Conservation (phyloP, 768 basidiomycete genomes). For the Vararia minispora region DNA sequence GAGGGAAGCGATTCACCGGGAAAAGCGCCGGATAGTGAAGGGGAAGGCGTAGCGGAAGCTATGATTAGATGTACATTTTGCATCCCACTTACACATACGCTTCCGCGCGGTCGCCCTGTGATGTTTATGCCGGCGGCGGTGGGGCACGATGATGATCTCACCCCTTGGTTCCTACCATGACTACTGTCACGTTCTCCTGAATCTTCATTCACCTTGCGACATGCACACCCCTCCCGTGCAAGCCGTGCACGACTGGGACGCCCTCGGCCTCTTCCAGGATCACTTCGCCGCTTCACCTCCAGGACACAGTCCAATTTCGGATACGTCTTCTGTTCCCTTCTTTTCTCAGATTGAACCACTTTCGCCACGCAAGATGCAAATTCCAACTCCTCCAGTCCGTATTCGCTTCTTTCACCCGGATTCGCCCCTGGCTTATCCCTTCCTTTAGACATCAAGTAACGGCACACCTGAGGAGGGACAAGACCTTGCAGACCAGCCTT, state of each 20-base stretch:
- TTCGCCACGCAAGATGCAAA: slow-evolving; percentile 23
- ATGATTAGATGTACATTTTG: slow-evolving; percentile 10
- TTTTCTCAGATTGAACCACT: neutral
- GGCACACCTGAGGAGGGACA: slow-evolving; percentile 23
- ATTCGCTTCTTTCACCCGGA: slow-evolving; percentile 5
- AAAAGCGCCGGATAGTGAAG: slow-evolving; percentile 27
- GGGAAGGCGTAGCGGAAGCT: neutral
- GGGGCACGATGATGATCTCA: no score
- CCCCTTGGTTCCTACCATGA: no score
- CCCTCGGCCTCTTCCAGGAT: no score
- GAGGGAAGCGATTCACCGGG: slow-evolving; percentile 70
- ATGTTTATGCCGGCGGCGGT: no score
- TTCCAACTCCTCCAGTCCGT: slow-evolving; percentile 59
- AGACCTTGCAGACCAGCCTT: slow-evolving; percentile 41
- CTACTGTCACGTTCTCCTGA: no score
- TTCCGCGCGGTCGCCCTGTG: no score
- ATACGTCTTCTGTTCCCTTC: neutral
- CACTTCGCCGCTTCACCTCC: no score
- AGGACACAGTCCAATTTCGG: no score
- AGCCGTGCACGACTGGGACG: no score
- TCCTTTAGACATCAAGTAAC: slow-evolving; percentile 21
- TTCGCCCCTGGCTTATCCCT: slow-evolving; percentile 1
- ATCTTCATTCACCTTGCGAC: no score
- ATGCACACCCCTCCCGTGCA: no score
- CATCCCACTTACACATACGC: slow-evolving; percentile 7